Percentiles rank a stretch among this genome's conserved stretches.
Evolutionary conservation across 2,329 filamentous ascomycete species (phyloP).

Genomic region (Alternaria arbusti): DNA sequence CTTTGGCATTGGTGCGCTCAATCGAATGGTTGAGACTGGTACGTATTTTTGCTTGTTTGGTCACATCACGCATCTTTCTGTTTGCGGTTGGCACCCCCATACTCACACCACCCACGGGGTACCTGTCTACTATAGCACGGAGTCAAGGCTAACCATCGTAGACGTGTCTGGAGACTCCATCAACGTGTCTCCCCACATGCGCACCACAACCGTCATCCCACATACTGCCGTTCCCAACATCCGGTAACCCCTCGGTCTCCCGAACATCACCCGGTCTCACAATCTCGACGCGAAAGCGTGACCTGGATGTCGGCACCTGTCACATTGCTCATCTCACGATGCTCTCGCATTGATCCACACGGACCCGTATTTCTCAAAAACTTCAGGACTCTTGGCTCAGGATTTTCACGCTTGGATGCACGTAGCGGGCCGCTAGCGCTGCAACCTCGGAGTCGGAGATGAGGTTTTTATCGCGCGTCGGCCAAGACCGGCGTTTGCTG

Average conservation of each 20-base stretch:
- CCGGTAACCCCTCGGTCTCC: conserved; percentile 5
- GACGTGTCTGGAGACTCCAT: conserved; percentile 3
- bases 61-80: background rate
- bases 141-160: conserved; percentile 9
- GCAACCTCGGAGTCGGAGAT: conserved; percentile 26
- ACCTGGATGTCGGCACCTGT: conserved; percentile 7
- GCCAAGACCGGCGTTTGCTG: conserved; percentile 27
- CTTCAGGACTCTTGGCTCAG: conserved; percentile 21
- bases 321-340: conserved; percentile 8
- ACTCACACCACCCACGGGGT: background rate
- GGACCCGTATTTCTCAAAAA: conserved; percentile 30
- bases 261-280: conserved; percentile 20
- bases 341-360: conserved; percentile 19
- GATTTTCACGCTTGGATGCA: conserved; percentile 15
- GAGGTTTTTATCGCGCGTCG: conserved; percentile 19
- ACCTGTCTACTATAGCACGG: conserved; percentile 1
- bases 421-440: conserved; percentile 30
- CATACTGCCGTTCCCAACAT: conserved; percentile 3
- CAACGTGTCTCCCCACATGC: conserved; percentile 5
- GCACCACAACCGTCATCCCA: conserved; percentile 2
- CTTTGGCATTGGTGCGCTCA: background rate
- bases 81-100: background rate
- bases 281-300: conserved; percentile 10
- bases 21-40: background rate
- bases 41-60: background rate